A percentile compares a stretch with the other conserved stretches of the same genome.
These are phyloP conservation scores for Ogataea chonburiensis DNA, from an alignment of 805 yeast genomes.

Conservation along the genomic window DNA sequence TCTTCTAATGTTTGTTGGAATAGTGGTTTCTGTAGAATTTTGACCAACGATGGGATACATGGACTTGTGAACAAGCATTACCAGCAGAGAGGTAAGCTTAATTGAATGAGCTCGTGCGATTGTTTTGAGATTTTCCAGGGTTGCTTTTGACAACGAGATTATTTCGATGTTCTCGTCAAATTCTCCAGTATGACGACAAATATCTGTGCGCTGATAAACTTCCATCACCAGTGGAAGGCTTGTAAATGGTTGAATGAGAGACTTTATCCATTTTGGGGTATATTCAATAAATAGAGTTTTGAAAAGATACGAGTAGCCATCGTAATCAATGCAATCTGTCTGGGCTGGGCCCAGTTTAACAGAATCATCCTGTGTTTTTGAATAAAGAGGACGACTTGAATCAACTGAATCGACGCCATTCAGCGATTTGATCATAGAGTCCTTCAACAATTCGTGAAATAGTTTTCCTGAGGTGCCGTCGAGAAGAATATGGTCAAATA, in stretches of 20 bases:
- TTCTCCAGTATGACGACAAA: conserved; percentile 2
- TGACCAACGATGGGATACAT: conserved; percentile 14
- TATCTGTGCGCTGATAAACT: conserved; percentile 5
- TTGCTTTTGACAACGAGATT: conserved; percentile 9
- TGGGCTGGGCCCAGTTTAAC: too few relatives aligned
- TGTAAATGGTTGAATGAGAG: conserved; percentile 1
- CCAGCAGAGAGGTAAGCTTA: conserved; percentile 21
- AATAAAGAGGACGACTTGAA: conserved; percentile 4
- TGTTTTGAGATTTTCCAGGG: conserved; percentile 9
- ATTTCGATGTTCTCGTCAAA: conserved; percentile 8
- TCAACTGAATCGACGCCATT: background rate
- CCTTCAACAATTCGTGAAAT: conserved; percentile 26
- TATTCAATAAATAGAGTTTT: background rate
- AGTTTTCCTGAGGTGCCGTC: conserved; percentile 37
- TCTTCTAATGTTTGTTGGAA: conserved; percentile 26
- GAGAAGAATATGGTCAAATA: conserved; percentile 32
- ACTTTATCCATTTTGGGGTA: conserved; percentile 5
- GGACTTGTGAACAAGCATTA: conserved; percentile 13
- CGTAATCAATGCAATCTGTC: too few relatives aligned
- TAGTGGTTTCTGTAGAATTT: conserved; percentile 10
- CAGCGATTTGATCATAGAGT: conserved; percentile 24
- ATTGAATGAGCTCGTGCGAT: conserved; percentile 16
- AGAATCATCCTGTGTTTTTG: too few relatives aligned
- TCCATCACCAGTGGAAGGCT: background rate
- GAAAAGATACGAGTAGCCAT: too few relatives aligned